Base-by-base conservation (phyloP, 208 protist genomes). In the Acanthamoeba rhysodes region DNA sequence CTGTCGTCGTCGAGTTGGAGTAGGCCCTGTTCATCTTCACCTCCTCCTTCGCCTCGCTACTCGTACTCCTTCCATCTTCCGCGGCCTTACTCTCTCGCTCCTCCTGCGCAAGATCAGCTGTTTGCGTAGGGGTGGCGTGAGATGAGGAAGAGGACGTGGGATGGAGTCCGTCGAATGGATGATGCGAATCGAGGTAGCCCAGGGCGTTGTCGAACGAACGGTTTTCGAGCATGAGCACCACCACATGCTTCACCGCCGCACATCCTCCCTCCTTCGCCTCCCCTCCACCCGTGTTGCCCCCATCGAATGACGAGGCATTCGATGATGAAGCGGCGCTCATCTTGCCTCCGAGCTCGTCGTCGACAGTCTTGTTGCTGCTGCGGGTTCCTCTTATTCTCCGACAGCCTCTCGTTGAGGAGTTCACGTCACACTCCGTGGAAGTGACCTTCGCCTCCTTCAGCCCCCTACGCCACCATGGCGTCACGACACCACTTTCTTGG, bases 191-290 rank as follows among this genome's bases (percentile, higher is more conserved):
- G 41, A 90, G 82, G 57, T 90, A 90, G 82, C 82, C 82, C 22
- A 90, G 82, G 14, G 57, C 53, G 22, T 90, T 90, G 57, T 90
- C 82, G 57, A 90, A 90, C 27, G 82, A 90, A 7, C 82, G 24
- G 4, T 90, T 90, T 48, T 90, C 82, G 45, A 90, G 82, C 82
- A 90, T 90, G 53, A 90, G 57, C 24, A 90, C 82, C 22, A 90
- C 29, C 24, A 90, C 82, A 32, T 90, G 82, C 72, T 80, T 29
- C 29, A 80, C n/a, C 57, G 57, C 22, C 16, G 2, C 53, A 22
- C 22, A n/a, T n/a, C n/a, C 53, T 3, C 53, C 53, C 53, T 59
- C 22, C 53, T 22, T 59, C 53, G 16, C 53, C 53, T 59, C 53
- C 12, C 53, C 53, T 22, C 53, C 50, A 22, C 55, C 20, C 0